Evolutionary conservation across 225 moss, liverwort and hornwort species (phyloP).

Genomic region (Polytrichum formosum): DNA sequence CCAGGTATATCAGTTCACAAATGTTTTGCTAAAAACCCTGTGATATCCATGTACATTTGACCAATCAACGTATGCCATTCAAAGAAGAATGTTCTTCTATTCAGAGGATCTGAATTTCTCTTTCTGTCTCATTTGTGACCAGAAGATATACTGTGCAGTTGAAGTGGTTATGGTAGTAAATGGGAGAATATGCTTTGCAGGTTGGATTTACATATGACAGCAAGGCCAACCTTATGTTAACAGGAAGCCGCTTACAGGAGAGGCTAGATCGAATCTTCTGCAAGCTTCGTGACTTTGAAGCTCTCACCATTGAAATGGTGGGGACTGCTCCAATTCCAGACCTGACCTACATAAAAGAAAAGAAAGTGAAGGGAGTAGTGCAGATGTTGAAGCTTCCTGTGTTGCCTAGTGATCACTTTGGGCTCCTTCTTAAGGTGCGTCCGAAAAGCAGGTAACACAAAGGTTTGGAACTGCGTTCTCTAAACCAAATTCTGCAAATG

Average conservation of each 20-base stretch:
- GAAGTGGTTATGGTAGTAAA: background rate
- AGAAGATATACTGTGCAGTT: background rate
- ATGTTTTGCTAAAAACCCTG: too few relatives aligned
- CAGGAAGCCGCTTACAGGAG: conserved; percentile 75
- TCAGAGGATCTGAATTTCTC: too few relatives aligned
- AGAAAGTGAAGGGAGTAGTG: conserved; percentile 79
- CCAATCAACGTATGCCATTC: too few relatives aligned
- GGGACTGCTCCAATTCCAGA: conserved; percentile 80
- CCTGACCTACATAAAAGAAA: conserved; percentile 72
- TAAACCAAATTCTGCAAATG: too few relatives aligned
- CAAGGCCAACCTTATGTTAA: conserved; percentile 85
- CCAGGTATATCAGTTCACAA: conserved; percentile 34
- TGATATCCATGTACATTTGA: too few relatives aligned
- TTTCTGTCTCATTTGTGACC: too few relatives aligned
- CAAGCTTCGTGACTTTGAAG: conserved; percentile 64
- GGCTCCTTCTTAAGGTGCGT: conserved; percentile 68
- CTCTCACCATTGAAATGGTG: conserved; percentile 84
- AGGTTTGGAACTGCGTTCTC: too few relatives aligned
- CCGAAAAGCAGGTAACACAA: conserved; percentile 15
- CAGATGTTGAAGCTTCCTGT: conserved; percentile 73
- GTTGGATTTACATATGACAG: conserved; percentile 91
- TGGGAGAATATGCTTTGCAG: conserved; percentile 22
- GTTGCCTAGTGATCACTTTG: conserved; percentile 95
- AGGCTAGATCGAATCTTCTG: conserved; percentile 90
- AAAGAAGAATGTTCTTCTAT: too few relatives aligned